Percentiles rank a stretch among this genome's conserved stretches.
Evolutionary conservation across 2,329 filamentous ascomycete species (phyloP).

Genomic region (Alternaria arborescens): DNA sequence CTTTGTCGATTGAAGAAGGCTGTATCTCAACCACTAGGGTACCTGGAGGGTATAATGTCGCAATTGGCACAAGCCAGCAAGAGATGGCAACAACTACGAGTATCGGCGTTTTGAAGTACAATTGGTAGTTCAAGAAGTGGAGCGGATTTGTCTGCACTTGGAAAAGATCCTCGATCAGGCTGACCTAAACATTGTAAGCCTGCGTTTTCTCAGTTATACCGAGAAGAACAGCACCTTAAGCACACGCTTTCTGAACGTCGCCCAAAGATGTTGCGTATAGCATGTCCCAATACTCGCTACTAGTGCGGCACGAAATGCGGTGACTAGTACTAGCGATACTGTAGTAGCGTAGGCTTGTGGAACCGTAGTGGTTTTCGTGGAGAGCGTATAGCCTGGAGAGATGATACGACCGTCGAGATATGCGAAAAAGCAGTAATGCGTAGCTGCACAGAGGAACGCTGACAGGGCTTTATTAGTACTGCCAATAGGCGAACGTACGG

Average conservation of each 20-base stretch:
- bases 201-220: too few relatives aligned
- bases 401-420: too few relatives aligned
- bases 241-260: background rate
- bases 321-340: background rate
- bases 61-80: background rate
- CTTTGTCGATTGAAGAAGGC: accelerated
- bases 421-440: too few relatives aligned
- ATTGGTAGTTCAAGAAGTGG: background rate
- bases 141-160: background rate
- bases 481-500: accelerated
- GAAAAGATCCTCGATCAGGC: background rate
- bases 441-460: too few relatives aligned
- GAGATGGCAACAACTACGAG: background rate
- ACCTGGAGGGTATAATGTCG: accelerated
- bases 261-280: background rate
- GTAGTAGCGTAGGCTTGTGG: background rate
- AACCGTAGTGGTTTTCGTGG: too few relatives aligned
- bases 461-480: accelerated
- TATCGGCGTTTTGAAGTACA: background rate
- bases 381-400: too few relatives aligned
- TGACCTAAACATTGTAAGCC: background rate
- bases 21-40: background rate
- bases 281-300: background rate
- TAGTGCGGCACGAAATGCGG: background rate
- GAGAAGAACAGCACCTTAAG: too few relatives aligned